Base-by-base conservation (phyloP, 2,329 filamentous ascomycete species). In the Aspergillus ruber region DNA sequence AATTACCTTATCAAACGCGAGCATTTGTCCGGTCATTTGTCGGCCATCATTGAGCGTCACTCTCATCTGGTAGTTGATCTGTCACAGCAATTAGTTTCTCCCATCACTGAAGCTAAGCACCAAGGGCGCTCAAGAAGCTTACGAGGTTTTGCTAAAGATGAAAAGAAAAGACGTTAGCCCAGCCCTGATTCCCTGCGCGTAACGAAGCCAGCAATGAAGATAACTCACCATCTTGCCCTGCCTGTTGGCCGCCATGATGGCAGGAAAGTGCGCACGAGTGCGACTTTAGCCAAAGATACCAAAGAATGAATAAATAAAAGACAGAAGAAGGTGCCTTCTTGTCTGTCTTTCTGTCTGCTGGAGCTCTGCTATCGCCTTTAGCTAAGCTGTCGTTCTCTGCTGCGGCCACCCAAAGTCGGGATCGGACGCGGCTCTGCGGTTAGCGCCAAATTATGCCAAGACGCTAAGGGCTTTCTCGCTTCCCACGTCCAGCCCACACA, bases 11-110 rank as follows among this genome's bases (percentile, higher is more conserved):
- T 98, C 93, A 65, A 97, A 98, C 46, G 93, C 93, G 59, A 98
- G 82, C 88, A 98, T 95, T 72, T 97, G 90, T 53, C 90, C 93
- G 36, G 90, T 90, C 84, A 98, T 94, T 71, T 96, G 89, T 65
- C 93, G 85, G 56, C 89, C 89, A 75, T 98, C 93, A 66, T 88
- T 89, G 69, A 98, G 80, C 48, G 90, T 97, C 56, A 96, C 86
- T 68, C 91, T 86, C 90, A 98, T 97, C 73, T 91, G 89, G 79
- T 95, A 97, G 78, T 98, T 97, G 80, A 98, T 95, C 93, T 97
- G 47, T 20, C 35, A 45, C 9, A 50, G 5, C 45, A 7, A 88
- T 97, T 60, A 65, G 41, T 9, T 5, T 38, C 39, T 36, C 39
- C 39, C 21, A 13, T 7, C 20, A 10, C 10, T 12, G 10, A 10